Evolutionary conservation across 345 rosid genomes (phyloP).

Genomic region (Durio zibethinus): DNA sequence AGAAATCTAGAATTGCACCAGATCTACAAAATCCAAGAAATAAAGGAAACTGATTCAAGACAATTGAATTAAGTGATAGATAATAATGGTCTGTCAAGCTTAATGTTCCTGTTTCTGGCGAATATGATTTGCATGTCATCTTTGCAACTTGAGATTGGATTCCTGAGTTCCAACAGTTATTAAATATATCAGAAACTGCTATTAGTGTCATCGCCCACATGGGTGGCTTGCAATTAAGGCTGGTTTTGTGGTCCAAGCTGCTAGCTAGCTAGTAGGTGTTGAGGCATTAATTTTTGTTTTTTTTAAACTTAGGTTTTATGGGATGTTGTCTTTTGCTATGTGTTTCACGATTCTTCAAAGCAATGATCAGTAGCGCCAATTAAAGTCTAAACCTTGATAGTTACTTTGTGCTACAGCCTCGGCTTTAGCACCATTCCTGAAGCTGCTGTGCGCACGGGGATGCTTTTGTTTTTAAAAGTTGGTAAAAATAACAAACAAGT

Average conservation of each 20-base stretch:
- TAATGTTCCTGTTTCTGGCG: not conserved
- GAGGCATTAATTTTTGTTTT: no score
- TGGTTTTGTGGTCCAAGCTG: conserved; percentile 9
- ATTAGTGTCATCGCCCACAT: not conserved
- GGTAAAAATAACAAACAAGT: no score
- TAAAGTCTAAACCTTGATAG: conserved; percentile 6
- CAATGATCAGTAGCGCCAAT: not conserved
- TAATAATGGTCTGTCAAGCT: not conserved
- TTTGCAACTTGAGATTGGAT: not conserved
- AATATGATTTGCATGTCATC: not conserved
- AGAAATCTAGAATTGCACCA: not conserved
- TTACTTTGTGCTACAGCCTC: not conserved
- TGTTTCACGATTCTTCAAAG: not conserved
- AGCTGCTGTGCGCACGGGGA: not conserved
- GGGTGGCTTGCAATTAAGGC: conserved; percentile 7
- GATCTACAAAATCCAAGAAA: not conserved
- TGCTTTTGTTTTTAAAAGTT: not conserved
- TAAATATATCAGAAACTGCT: not conserved
- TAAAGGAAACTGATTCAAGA: not conserved
- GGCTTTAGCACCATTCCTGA: not conserved
- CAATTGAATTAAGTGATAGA: not conserved
- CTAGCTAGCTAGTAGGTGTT: not conserved
- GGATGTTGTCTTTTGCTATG: not conserved
- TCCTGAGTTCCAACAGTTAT: not conserved
- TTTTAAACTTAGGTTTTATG: not conserved